Conservation (phyloP, 192 early-diverging fungal species). For the Backusella tuberculispora region DNA sequence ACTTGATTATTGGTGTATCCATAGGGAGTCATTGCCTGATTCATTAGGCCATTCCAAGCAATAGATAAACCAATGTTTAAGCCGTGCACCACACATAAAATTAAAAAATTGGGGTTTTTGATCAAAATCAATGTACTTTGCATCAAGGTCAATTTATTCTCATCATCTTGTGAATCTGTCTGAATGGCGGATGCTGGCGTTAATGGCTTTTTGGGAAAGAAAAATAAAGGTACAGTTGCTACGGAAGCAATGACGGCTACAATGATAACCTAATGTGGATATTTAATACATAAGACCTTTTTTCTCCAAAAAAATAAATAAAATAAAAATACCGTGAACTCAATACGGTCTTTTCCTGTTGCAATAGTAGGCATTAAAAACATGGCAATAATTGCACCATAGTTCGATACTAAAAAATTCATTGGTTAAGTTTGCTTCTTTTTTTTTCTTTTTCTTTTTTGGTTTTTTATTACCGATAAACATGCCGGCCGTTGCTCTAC, state of each 20-base stretch:
- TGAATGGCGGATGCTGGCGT: constrained; percentile 23
- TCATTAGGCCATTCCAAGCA: constrained; percentile 36
- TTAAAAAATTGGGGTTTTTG: constrained; percentile 39
- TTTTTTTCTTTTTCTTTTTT: not conserved
- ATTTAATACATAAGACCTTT: not conserved
- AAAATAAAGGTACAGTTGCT: constrained; percentile 29
- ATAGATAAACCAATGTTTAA: constrained; percentile 40
- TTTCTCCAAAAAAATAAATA: not conserved
- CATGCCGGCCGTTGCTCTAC: constrained; percentile 26
- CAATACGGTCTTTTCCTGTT: constrained; percentile 23
- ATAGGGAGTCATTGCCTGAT: constrained; percentile 41
- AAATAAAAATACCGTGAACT: constrained; percentile 25
- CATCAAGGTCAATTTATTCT: constrained; percentile 25
- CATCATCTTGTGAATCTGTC: not conserved
- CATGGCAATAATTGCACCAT: constrained; percentile 39
- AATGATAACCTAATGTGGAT: constrained; percentile 16
- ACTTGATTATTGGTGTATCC: constrained; percentile 41
- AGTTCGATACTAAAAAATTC: constrained; percentile 30
- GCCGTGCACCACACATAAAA: constrained; percentile 36
- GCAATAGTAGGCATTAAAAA: constrained; percentile 36
- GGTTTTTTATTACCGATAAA: too few relatives aligned
- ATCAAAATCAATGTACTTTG: constrained; percentile 25
- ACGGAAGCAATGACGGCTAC: constrained; percentile 23
- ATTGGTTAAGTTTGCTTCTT: not conserved
- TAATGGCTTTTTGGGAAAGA: constrained; percentile 34